Percentiles rank a stretch among this genome's conserved stretches.
Conservation (phyloP, 208 protist species). For the Borovskyia barvae region DNA sequence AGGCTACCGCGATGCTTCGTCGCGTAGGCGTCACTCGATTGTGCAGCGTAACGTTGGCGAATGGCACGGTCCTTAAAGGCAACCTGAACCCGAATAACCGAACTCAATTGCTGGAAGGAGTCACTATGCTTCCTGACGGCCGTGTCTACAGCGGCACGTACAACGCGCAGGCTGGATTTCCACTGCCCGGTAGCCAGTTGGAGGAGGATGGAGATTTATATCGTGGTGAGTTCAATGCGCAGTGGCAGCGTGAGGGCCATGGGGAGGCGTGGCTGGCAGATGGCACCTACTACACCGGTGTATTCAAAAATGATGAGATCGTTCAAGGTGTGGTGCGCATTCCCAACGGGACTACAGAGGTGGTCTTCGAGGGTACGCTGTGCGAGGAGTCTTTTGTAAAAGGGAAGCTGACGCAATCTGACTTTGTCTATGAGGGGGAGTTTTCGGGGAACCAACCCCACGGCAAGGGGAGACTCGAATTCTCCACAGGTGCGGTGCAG, state of each 20-base stretch:
- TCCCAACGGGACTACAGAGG: constrained; percentile 78
- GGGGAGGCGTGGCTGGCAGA: constrained; percentile 88
- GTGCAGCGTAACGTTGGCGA: constrained; percentile 54
- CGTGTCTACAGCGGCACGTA: constrained; percentile 77
- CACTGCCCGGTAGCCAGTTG: constrained; percentile 68
- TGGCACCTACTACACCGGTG: constrained; percentile 82
- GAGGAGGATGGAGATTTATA: constrained; percentile 91
- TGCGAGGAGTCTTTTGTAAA: constrained; percentile 78
- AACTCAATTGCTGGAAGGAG: constrained; percentile 57
- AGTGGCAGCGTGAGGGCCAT: constrained; percentile 84
- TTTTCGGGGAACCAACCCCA: constrained; percentile 84
- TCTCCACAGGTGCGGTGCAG: constrained; percentile 76
- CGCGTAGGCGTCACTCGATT: constrained; percentile 15
- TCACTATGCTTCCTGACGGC: constrained; percentile 69
- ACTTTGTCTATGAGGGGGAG: constrained; percentile 87
- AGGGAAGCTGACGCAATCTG: constrained; percentile 72
- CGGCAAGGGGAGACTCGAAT: constrained; percentile 71
- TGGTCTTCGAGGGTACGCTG: constrained; percentile 81
- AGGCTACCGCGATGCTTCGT: constrained; percentile 21
- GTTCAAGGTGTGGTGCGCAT: constrained; percentile 85
- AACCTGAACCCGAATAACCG: constrained; percentile 51
- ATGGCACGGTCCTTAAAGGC: constrained; percentile 70
- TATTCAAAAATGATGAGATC: constrained; percentile 77
- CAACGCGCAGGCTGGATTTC: constrained; percentile 55
- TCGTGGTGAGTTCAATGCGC: constrained; percentile 73